A percentile compares a stretch with the other conserved stretches of the same genome.
phyloP scores from a whole-genome alignment of 257 asterid species.

The Salvia splendens region DNA sequence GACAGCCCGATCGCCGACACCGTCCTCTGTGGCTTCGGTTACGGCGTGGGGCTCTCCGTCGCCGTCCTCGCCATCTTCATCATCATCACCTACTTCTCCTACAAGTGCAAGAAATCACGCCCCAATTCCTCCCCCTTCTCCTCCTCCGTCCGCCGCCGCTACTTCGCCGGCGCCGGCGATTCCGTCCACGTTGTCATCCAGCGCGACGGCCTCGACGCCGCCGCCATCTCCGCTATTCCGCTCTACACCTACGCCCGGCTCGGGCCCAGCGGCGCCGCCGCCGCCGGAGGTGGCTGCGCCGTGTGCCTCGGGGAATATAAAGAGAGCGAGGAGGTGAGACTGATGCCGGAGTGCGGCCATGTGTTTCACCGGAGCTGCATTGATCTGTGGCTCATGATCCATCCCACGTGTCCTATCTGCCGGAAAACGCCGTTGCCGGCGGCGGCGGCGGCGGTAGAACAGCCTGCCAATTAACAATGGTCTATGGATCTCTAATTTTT shows the following conservation, averaged over 20 bases:
- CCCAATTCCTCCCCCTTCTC: not conserved
- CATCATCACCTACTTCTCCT: slow-evolving; percentile 40
- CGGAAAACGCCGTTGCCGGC: slow-evolving; percentile 43
- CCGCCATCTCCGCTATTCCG: slow-evolving; percentile 45
- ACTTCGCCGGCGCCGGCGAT: not conserved
- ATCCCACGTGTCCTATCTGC: slow-evolving; percentile 66
- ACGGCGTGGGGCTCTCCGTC: slow-evolving; percentile 41
- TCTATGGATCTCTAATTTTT: not conserved
- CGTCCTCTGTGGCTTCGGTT: slow-evolving; percentile 31
- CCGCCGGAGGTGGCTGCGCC: slow-evolving; percentile 46
- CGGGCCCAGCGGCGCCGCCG: slow-evolving; percentile 29
- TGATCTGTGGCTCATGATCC: slow-evolving; percentile 60
- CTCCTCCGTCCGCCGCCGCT: slow-evolving; percentile 1
- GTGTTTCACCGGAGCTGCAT: slow-evolving; percentile 59
- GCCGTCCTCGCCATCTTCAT: slow-evolving; percentile 36
- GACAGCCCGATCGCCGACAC: not conserved
- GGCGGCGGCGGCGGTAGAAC: not conserved
- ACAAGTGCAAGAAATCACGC: slow-evolving; percentile 24
- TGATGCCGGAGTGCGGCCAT: slow-evolving; percentile 63
- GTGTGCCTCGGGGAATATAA: slow-evolving; percentile 61
- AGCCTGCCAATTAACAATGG: slow-evolving; percentile 21
- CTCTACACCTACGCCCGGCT: slow-evolving; percentile 40
- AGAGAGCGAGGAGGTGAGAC: slow-evolving; percentile 55
- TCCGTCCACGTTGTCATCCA: slow-evolving; percentile 12
- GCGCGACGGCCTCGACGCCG: slow-evolving; percentile 40